Evolutionary conservation across 2,329 filamentous ascomycete genomes (phyloP), one percentile per base, ranked within the genome.

Genomic region (Graphilbum ipis-grandicollis): DNA sequence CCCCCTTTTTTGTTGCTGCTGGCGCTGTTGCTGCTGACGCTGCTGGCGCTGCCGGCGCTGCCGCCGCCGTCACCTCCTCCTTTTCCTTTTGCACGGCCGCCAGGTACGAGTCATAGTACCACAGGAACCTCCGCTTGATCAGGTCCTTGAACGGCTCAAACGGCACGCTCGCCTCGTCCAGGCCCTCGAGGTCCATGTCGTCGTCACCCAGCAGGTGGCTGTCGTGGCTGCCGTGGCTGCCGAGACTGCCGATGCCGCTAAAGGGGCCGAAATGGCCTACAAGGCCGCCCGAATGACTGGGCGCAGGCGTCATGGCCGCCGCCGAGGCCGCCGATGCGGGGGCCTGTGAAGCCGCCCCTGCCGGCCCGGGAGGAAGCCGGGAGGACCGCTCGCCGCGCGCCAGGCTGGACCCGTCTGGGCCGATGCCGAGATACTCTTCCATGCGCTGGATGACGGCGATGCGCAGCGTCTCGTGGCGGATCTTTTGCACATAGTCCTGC

Each of bases 51-150:
- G n/a, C n/a, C n/a, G n/a, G n/a, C n/a, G n/a, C n/a, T n/a, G n/a
- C n/a, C n/a, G n/a, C n/a, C n/a, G n/a, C n/a, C n/a, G 68, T 66
- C 38, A 77, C 70, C 46, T 81, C 72, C 19, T 60, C 54, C 47
- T 65, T 68, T 21, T 76, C 79, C 41, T 74, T 66, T 28, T 74
- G 65, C 36, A 93, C 75, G 2, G 78, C 68, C 4, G 68, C 61
- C 18, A 90, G 61, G 50, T 96, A 96, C 3, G 80, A 80, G 46
- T 92, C 80, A 54, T 82, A 93, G 57, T 96, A 96, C 90, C 90
- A 96, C 13, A 96, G 62, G 52, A 96, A 94, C 2, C 86, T 75
- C 28, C 80, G 75, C 57, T 96, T 96, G 65, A 79, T 82, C 5
- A 93, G 63, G 50, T 96, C 88, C 46, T 75, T 78, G 59, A 96